A percentile compares a stretch with the other conserved stretches of the same genome.
Conservation (phyloP, 768 basidiomycete species). For the Podaxis sp. region DNA sequence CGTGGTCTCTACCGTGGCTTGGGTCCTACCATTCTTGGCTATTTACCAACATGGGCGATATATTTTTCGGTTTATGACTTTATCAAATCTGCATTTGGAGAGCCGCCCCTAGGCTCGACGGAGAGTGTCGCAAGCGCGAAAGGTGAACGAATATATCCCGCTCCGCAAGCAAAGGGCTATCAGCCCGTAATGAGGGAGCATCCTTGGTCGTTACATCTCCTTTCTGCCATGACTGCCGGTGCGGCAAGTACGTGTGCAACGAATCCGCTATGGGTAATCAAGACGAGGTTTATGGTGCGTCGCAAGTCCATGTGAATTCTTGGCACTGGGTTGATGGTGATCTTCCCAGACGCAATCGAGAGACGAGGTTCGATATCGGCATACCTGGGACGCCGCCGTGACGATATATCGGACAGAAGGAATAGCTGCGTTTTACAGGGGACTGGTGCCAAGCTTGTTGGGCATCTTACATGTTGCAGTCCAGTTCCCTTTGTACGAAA, state of each 20-base stretch:
- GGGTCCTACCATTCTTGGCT: conserved; percentile 93
- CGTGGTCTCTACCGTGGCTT: conserved; percentile 95
- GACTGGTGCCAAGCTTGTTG: conserved; percentile 86
- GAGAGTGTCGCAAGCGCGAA: conserved; percentile 13
- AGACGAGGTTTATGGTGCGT: conserved; percentile 95
- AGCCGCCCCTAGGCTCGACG: conserved; percentile 43
- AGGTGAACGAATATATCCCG: conserved; percentile 64
- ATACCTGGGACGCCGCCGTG: conserved; percentile 84
- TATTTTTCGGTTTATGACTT: conserved; percentile 98
- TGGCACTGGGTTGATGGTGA: conserved; percentile 4
- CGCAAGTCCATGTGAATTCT: not conserved
- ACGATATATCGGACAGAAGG: conserved; percentile 93
- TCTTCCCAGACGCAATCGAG: conserved; percentile 71
- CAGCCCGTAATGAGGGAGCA: conserved; percentile 78
- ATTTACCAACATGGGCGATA: conserved; percentile 98
- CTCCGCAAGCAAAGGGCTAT: conserved; percentile 82
- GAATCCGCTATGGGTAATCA: conserved; percentile 98
- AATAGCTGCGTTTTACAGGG: conserved; percentile 85
- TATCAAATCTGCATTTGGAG: conserved; percentile 82
- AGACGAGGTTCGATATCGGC: conserved; percentile 74
- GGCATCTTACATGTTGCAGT: conserved; percentile 95
- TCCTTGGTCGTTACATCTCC: conserved; percentile 83
- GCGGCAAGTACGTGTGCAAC: conserved; percentile 91
- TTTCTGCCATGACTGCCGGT: conserved; percentile 95
- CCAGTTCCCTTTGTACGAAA: conserved; percentile 96